Percentiles rank a stretch among this genome's conserved stretches.
These are phyloP conservation scores for Tylopilus vinaceipallidus DNA, from an alignment of 768 basidiomycete species.

Conservation along the genomic window DNA sequence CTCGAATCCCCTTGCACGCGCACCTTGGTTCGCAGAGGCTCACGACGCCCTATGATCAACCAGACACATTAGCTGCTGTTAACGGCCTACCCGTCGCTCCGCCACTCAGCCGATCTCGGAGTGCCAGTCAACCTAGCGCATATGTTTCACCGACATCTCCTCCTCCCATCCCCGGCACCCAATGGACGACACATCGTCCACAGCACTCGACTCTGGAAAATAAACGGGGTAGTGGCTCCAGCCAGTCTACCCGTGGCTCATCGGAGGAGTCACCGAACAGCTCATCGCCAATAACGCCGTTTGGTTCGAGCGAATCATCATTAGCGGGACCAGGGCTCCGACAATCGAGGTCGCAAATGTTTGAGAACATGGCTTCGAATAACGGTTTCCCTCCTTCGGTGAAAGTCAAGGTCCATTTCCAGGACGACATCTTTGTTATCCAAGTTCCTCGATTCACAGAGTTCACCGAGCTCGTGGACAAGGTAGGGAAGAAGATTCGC, in stretches of 20 bases:
- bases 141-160: slow-evolving; percentile 54
- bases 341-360: slow-evolving; percentile 53
- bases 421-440: slow-evolving; percentile 94
- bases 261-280: slow-evolving; percentile 85
- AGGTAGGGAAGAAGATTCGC: slow-evolving; percentile 90
- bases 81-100: slow-evolving; percentile 23
- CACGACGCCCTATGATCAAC: slow-evolving; percentile 49
- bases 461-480: slow-evolving; percentile 82
- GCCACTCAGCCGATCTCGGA: slow-evolving; percentile 58
- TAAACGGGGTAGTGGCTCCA: slow-evolving; percentile 84
- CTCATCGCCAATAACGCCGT: slow-evolving; percentile 85
- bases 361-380: slow-evolving; percentile 39
- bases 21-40: slow-evolving; percentile 72
- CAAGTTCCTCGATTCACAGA: slow-evolving; percentile 80
- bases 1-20: slow-evolving; percentile 48
- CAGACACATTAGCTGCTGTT: slow-evolving; percentile 36
- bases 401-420: slow-evolving; percentile 92
- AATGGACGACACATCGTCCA: slow-evolving; percentile 46
- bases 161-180: slow-evolving; percentile 52
- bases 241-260: slow-evolving; percentile 73
- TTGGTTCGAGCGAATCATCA: slow-evolving; percentile 86
- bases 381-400: slow-evolving; percentile 48
- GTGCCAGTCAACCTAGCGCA: slow-evolving; percentile 75
- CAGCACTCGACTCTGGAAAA: slow-evolving; percentile 40
- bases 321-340: slow-evolving; percentile 56